Percentiles rank a stretch among this genome's conserved stretches.
Conservation (phyloP, 768 basidiomycete genomes). For the Pulveroboletus sp. region DNA sequence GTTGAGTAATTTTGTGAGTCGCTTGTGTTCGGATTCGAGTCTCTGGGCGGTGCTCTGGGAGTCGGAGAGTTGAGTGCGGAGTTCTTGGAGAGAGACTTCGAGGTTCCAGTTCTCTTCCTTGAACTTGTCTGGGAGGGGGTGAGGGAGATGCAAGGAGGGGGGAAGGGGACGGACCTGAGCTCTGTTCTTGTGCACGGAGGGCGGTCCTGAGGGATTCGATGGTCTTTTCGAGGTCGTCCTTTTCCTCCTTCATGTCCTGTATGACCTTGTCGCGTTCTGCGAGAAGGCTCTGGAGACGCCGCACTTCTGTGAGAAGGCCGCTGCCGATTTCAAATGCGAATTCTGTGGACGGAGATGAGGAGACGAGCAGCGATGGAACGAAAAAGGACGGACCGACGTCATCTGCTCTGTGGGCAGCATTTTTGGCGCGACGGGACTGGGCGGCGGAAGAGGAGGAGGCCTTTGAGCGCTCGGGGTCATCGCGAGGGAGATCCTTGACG, state of each 20-base stretch:
- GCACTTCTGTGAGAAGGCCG: conserved; percentile 84
- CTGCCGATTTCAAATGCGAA: conserved; percentile 98
- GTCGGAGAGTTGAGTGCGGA: conserved; percentile 65
- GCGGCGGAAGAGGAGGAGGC: conserved; percentile 71
- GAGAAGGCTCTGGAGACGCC: conserved; percentile 85
- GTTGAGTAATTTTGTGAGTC: conserved; percentile 70
- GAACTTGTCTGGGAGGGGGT: conserved; percentile 66
- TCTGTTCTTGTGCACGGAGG: conserved; percentile 78
- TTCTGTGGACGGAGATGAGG: conserved; percentile 48
- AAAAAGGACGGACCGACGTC: conserved; percentile 66
- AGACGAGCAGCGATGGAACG: conserved; percentile 10
- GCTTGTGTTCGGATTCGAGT: conserved; percentile 79
- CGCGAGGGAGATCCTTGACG: conserved; percentile 50
- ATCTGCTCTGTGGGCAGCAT: conserved; percentile 84
- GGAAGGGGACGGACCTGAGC: conserved; percentile 51
- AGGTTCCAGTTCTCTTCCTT: conserved; percentile 99
- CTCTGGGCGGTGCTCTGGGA: conserved; percentile 62
- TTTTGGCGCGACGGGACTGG: conserved; percentile 85
- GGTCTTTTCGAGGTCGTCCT: conserved; percentile 79
- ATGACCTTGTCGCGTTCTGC: conserved; percentile 91
- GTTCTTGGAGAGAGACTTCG: conserved; percentile 87
- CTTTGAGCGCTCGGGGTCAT: conserved; percentile 58
- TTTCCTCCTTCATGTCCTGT: conserved; percentile 88
- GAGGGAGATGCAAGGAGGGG: background rate
- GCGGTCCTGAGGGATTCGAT: conserved; percentile 70